Percentiles rank a stretch among this genome's conserved stretches.
Evolutionary conservation across 129 eudicot genomes (phyloP).

Genomic region (carrot (Daucus carota)): DNA sequence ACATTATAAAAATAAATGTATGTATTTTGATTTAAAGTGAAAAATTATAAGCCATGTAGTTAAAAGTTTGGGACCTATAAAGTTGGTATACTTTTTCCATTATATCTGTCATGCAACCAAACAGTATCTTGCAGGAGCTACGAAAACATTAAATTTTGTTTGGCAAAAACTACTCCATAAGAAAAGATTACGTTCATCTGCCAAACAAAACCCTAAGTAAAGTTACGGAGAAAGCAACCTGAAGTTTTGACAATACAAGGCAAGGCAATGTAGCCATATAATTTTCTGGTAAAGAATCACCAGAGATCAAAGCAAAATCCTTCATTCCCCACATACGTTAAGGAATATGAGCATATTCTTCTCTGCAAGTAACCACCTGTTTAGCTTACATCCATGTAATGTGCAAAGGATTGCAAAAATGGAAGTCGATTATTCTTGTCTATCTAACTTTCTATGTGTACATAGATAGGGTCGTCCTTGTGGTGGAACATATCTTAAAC

Average conservation of each 20-base stretch:
- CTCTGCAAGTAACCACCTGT: conserved; percentile 17
- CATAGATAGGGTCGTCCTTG: too few relatives aligned
- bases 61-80: too few relatives aligned
- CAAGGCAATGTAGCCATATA: neutral
- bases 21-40: too few relatives aligned
- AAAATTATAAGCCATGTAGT: too few relatives aligned
- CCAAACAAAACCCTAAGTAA: neutral
- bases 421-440: neutral
- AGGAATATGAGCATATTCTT: conserved; percentile 14
- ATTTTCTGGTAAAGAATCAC: conserved; percentile 6
- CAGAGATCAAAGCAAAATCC: neutral
- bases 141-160: neutral
- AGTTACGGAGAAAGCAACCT: neutral
- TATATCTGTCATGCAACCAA: neutral
- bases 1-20: too few relatives aligned
- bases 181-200: neutral
- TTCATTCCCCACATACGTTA: neutral
- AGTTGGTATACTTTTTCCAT: neutral
- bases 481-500: too few relatives aligned
- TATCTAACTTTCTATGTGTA: neutral
- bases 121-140: neutral
- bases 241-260: neutral
- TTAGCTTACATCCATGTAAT: conserved; percentile 30
- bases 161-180: neutral
- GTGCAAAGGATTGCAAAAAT: neutral